Evolutionary conservation across 768 basidiomycete genomes (phyloP).

Genomic region (Pleurotus giganteus): DNA sequence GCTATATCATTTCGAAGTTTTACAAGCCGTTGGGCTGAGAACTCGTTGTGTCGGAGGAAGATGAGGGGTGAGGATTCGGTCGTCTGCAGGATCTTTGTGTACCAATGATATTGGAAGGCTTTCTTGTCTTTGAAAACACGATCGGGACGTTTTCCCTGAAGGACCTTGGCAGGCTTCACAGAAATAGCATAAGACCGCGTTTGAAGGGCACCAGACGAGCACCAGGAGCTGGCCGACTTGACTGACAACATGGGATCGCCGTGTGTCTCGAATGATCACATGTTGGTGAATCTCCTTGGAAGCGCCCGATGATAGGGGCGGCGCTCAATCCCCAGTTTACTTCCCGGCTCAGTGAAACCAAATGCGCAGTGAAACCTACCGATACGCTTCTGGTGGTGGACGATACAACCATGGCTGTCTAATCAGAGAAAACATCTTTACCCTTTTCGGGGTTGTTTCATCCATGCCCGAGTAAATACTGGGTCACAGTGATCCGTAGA

Average conservation of each 20-base stretch:
- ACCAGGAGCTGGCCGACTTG: constrained; percentile 21
- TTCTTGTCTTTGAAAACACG: constrained; percentile 81
- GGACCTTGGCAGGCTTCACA: constrained; percentile 46
- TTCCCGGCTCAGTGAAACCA: too few species aligned
- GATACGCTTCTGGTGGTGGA: too few species aligned
- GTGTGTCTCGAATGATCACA: not conserved
- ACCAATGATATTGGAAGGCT: constrained; percentile 76
- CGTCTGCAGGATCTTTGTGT: constrained; percentile 65
- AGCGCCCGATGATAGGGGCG: too few species aligned
- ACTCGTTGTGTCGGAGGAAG: constrained; percentile 76
- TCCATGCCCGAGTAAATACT: too few species aligned
- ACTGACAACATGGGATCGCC: not conserved
- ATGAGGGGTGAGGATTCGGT: constrained; percentile 62
- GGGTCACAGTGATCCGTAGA: too few species aligned
- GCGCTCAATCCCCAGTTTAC: too few species aligned
- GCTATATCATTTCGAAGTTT: constrained; percentile 69
- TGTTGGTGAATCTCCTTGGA: not conserved
- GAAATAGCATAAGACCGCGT: constrained; percentile 57
- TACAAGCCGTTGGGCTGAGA: constrained; percentile 64
- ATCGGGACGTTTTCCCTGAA: constrained; percentile 51
- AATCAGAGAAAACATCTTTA: too few species aligned
- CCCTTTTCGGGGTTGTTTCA: too few species aligned
- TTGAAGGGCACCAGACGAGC: constrained; percentile 21
- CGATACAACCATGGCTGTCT: too few species aligned
- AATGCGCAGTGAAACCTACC: too few species aligned